Base-by-base conservation (phyloP, 129 eudicot genomes). In the Logfia minima region DNA sequence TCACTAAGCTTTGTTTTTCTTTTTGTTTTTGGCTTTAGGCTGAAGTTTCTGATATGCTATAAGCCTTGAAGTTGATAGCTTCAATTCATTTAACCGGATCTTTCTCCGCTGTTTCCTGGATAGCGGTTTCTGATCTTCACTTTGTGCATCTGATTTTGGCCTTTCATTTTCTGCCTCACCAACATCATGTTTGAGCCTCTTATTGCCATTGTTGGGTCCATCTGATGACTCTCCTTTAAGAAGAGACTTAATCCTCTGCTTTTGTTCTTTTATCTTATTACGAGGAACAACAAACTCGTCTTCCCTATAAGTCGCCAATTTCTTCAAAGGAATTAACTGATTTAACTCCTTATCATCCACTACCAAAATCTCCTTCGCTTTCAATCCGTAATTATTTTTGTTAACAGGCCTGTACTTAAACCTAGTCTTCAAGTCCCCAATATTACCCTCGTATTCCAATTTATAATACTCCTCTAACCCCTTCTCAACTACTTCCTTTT, bases 321-420 rank as follows among this genome's bases (percentile, higher is more conserved):
- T 93, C 85, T 90, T 93, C 73, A 91, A 79, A 26, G 98, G 80
- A 72, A 93, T 85, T 35, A 82, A 83, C 66, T 90, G 96, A 84
- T 93, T 93, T 76, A 93, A 83, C 61, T 93, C 98, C 79, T 91
- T 89, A 35, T 91, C 97, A 71, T 91, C 98, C 77, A 87, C 68
- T 48, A 28, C 16, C 10, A 94, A 34, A 41, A 94, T 74, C 9
- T 94, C 97, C 64, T 62, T 79, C 0, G 93, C 43, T 58, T 55
- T 87, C 45, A 94, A 69, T 43, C 96, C 97, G 52, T 77, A 94
- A 37, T 75, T 77, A 59, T 83, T 84, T 64, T 91, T 69, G 41
- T 83, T 78, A 17, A 94, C 98, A 41, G 89, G 81, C 70, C 77
- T 85, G 88, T 93, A 93, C 85, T 76, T 93, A 56, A 93, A 93